phyloP scores from a whole-genome alignment of 2,329 filamentous ascomycete genomes.

The Periconia macrospinosa region DNA sequence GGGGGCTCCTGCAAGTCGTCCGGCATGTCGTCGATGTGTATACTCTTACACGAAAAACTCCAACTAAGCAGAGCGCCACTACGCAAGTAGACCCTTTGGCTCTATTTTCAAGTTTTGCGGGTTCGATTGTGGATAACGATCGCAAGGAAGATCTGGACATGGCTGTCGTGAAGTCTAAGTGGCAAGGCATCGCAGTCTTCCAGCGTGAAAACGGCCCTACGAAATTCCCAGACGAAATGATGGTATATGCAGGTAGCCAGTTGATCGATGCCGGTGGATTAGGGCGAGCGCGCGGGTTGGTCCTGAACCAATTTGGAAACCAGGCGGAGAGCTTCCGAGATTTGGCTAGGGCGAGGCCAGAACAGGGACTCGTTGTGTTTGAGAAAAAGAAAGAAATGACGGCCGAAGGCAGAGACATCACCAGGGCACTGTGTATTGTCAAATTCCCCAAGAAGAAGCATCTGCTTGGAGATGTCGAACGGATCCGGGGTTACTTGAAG shows the following conservation, averaged over 20 bases:
- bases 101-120: neutral
- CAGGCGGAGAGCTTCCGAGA: neutral
- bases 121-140: neutral
- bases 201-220: conserved; percentile 1
- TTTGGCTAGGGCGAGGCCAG: neutral
- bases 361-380: neutral
- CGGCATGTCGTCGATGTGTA: conserved; percentile 4
- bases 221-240: neutral
- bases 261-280: conserved; percentile 10
- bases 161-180: neutral
- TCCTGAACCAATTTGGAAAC: conserved; percentile 1
- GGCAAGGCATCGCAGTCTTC: neutral
- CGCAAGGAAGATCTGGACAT: neutral
- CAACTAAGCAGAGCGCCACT: neutral
- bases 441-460: neutral
- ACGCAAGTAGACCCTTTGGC: neutral
- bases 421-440: neutral
- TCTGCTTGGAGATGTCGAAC: neutral
- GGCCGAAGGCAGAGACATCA: neutral
- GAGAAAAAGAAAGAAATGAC: neutral
- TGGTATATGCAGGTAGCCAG: conserved; percentile 9
- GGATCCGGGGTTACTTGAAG: neutral
- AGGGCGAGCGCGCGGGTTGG: neutral
- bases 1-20: conserved; percentile 5
- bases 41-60: conserved; percentile 3